Conservation (phyloP, 306 rosid species). For the Astragalus glycyphyllos region DNA sequence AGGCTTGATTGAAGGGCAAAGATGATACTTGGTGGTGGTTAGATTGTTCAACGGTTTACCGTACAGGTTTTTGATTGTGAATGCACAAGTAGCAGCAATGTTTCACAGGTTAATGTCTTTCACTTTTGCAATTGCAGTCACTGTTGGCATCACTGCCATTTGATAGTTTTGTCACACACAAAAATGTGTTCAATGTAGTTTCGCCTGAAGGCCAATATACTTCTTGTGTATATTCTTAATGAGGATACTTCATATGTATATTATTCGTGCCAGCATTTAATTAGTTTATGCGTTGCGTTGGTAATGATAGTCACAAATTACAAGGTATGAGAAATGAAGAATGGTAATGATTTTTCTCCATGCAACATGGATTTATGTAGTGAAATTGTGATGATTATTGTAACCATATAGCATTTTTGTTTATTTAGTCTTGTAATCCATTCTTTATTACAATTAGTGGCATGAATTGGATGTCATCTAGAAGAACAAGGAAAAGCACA, state of each 20-base stretch:
- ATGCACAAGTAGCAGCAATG: conserved; percentile 56
- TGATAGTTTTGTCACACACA: conserved; percentile 58
- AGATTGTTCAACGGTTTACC: conserved; percentile 42
- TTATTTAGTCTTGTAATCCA: conserved; percentile 40
- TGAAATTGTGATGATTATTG: conserved; percentile 22
- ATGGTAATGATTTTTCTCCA: conserved; percentile 52
- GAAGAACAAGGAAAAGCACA: conserved; percentile 28
- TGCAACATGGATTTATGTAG: conserved; percentile 45
- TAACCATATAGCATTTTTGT: conserved; percentile 36
- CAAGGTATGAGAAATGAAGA: conserved; percentile 55
- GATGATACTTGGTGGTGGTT: conserved; percentile 58
- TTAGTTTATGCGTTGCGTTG: conserved; percentile 50
- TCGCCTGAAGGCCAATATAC: conserved; percentile 61
- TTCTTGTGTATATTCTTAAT: conserved; percentile 71
- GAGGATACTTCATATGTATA: conserved; percentile 70
- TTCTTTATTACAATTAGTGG: conserved; percentile 32
- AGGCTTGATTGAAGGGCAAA: conserved; percentile 69
- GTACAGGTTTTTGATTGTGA: conserved; percentile 47
- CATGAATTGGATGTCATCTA: conserved; percentile 32
- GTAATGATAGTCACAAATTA: conserved; percentile 48
- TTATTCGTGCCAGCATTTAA: conserved; percentile 55
- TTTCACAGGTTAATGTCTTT: conserved; percentile 55
- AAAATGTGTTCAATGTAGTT: conserved; percentile 64
- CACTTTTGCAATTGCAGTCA: conserved; percentile 61
- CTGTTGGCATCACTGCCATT: conserved; percentile 52